These are phyloP conservation scores for Gomphus bonarii DNA, from an alignment of 1,284 basidiomycete genomes.

Conservation along the genomic window DNA sequence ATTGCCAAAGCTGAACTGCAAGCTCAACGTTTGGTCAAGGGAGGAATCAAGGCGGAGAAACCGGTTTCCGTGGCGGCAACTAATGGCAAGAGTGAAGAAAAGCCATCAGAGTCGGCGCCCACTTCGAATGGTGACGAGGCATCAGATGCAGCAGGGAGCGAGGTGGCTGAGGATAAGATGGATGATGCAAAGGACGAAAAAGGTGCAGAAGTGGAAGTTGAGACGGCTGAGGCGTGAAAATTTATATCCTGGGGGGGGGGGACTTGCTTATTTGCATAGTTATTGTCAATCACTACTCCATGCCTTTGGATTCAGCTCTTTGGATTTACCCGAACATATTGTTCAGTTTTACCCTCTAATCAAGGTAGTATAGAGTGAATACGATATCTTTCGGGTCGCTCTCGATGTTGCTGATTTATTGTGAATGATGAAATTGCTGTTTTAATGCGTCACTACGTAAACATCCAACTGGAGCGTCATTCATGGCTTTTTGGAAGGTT, in stretches of 20 bases:
- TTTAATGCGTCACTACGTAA: too few species aligned
- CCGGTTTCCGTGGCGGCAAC: slow-evolving; percentile 23
- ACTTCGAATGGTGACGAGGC: slow-evolving; percentile 28
- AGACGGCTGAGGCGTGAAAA: slow-evolving; percentile 11
- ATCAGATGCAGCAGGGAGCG: slow-evolving; percentile 25
- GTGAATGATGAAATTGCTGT: too few species aligned
- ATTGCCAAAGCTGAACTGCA: slow-evolving; percentile 73
- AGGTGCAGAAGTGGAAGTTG: slow-evolving; percentile 21
- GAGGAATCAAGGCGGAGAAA: slow-evolving; percentile 34
- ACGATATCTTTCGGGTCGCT: too few species aligned
- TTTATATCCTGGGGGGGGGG: background rate
- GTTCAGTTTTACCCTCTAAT: too few species aligned
- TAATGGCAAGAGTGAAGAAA: slow-evolving; percentile 37
- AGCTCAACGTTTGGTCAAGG: slow-evolving; percentile 49
- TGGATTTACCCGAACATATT: too few species aligned
- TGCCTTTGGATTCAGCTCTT: too few species aligned
- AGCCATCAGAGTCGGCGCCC: slow-evolving; percentile 36
- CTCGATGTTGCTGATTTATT: too few species aligned
- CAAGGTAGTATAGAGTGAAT: too few species aligned
- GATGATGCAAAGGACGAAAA: slow-evolving; percentile 33
- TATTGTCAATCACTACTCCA: background rate
- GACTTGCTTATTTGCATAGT: slow-evolving; percentile 1
- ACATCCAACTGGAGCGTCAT: too few species aligned
- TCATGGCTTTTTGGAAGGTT: too few species aligned
- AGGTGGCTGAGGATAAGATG: slow-evolving; percentile 38